Conservation (phyloP, 2,329 filamentous ascomycete genomes). For the Shiraia sp. region DNA sequence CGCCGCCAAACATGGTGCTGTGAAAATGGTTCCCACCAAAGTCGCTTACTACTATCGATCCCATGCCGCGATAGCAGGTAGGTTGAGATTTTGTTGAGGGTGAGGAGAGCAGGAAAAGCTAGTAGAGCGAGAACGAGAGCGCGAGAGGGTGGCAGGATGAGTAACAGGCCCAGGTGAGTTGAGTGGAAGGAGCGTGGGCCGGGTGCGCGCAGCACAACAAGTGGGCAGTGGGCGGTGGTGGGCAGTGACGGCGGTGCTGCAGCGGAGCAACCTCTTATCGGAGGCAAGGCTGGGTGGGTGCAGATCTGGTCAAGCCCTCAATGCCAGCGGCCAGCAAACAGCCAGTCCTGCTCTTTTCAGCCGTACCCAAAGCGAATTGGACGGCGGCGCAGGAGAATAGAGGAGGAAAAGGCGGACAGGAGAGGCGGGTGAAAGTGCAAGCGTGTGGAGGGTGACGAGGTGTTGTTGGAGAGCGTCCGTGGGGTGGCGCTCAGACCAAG, state of each 20-base stretch:
- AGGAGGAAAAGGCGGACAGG: constrained; percentile 9
- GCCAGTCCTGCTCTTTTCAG: constrained; percentile 35
- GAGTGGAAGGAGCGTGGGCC: constrained; percentile 15
- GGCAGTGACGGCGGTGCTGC: constrained; percentile 15
- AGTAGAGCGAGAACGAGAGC: constrained; percentile 3
- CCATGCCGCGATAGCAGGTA: constrained; percentile 55
- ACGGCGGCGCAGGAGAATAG: constrained; percentile 36
- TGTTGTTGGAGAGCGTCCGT: constrained; percentile 21
- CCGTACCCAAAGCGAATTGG: constrained; percentile 52
- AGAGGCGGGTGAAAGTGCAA: constrained; percentile 17
- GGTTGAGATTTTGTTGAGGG: constrained; percentile 5
- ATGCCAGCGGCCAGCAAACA: constrained; percentile 19
- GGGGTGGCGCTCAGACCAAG: constrained; percentile 29
- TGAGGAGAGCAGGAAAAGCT: background rate
- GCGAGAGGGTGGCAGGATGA: constrained; percentile 2
- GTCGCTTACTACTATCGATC: constrained; percentile 67
- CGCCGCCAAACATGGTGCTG: constrained; percentile 67
- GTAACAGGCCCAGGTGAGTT: constrained; percentile 17
- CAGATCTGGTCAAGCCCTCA: constrained; percentile 15
- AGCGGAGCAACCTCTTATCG: constrained; percentile 30
- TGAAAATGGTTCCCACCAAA: constrained; percentile 75
- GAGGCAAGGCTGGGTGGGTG: constrained; percentile 12
- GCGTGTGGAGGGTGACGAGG: constrained; percentile 28
- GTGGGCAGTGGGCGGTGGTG: constrained; percentile 7
- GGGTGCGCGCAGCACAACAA: constrained; percentile 9